Base-by-base conservation (phyloP, 176 grass and related monocot genomes). In the Zoysia japonica region DNA sequence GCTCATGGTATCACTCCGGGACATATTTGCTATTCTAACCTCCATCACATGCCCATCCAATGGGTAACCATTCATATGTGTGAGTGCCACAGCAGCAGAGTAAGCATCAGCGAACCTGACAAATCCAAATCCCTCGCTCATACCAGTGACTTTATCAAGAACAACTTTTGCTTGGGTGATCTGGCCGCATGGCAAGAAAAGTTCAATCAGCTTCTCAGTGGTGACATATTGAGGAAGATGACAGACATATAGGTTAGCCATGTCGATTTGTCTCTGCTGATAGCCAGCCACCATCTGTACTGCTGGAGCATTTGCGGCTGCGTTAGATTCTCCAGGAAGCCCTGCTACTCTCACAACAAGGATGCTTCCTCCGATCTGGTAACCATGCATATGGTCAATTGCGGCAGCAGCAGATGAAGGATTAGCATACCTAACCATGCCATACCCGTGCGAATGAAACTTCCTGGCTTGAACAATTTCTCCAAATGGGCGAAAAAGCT, bases 101-200 rank as follows among this genome's bases (percentile, higher is more conserved):
- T 66, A 71, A 51, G 84, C 47, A 70, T 95, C 87, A 1, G 64
- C 64, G 72, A 89, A 95, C 38, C 3, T 87, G 66, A 95, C 87
- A 83, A 95, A 95, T 6, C 92, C 92, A 71, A 85, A 92, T 55
- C 92, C 92, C 80, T 89, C 88, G 78, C 89, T 88, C 54, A 83
- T 66, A 83, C 89, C 89, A 56, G 85, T 90, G 72, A 69, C 51
- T 69, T 49, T 81, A 71, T 88, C 89, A 54, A 85, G 69, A 62
- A 78, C 67, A n/a, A 91, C 87, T 50, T 68, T 89, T 1, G 89
- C 87, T 78, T 83, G 67, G 50, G 72, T 85, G 45, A 95, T 85
- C n/a, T 71, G 75, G 17, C 92, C 92, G 5, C 80, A 92, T 66
- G 81, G 70, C 17, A 82, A 64, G 39, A 95, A 95, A 44, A 95